Evolutionary conservation across 441 rosid genomes (phyloP), one percentile per base, ranked within the genome.

Genomic region (Aleurites moluccanus): DNA sequence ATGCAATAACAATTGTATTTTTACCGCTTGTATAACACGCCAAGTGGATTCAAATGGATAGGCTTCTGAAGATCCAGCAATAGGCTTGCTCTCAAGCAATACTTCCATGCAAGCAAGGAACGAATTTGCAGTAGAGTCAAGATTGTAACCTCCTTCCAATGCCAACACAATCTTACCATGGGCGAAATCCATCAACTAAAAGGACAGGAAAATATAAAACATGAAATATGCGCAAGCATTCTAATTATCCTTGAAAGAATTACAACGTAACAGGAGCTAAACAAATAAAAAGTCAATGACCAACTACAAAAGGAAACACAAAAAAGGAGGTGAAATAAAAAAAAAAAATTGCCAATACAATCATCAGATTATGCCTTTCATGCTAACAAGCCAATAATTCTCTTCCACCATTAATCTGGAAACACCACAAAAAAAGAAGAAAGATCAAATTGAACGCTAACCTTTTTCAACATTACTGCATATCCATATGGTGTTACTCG

Each of bases 141-240:
- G 97, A 82, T 92, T 93, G 87, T 96, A 96, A 21, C 99, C 99
- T 82, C 99, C 99, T 82, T 96, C 99, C 79, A 96, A 76, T 40
- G 96, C 97, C 85, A 96, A 75, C 44, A 92, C 94, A 77, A 96
- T 81, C 88, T 88, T 93, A 75, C 97, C 95, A 73, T 82, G 84
- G 42, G 90, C 94, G 85, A 92, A 89, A 78, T 86, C 90, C 95
- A 91, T 88, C 84, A 93, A 82, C 98, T 95, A 83, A 67, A 81
- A 75, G 50, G 27, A 68, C 45, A 10, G 45, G 60, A 56, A 11
- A 64, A 71, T 66, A 33, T 6, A 30, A 70, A 15, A 33, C 3
- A 50, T 15, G 45, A 71, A 71, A 73, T 16, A 35, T 33, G 15
- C 38, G 38, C 70, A 53, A 28, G 47, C 27, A 64, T 55, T 50